Conservation (phyloP, 495 filamentous ascomycete species). For the Neurospora hispaniola region DNA sequence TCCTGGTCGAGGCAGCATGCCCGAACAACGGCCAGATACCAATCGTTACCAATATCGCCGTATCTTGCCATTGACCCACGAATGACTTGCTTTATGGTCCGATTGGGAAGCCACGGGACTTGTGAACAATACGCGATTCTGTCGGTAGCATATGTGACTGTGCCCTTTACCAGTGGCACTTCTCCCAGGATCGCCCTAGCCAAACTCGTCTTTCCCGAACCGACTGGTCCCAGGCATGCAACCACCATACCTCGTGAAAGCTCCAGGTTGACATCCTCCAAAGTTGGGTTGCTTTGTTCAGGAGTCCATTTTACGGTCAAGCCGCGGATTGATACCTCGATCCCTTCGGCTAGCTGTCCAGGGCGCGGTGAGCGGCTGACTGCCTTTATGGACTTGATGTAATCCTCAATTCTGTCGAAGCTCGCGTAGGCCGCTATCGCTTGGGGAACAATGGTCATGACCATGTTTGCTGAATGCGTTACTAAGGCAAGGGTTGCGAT, state of each 20-base stretch:
- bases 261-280: slow-evolving; percentile 7
- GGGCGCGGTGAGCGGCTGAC: not conserved
- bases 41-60: slow-evolving; percentile 34
- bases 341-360: not conserved
- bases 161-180: slow-evolving; percentile 32
- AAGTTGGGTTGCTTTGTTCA: not conserved
- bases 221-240: slow-evolving; percentile 32
- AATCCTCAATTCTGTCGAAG: slow-evolving; percentile 27
- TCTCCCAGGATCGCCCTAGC: slow-evolving; percentile 45
- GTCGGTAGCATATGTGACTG: slow-evolving; percentile 18
- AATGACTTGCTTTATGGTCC: slow-evolving; percentile 43
- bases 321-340: slow-evolving; percentile 8
- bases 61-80: slow-evolving; percentile 18
- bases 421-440: slow-evolving; percentile 20
- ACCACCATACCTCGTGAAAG: slow-evolving; percentile 4
- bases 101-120: slow-evolving; percentile 45
- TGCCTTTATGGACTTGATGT: not conserved
- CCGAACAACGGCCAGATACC: slow-evolving; percentile 45
- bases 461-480: slow-evolving; percentile 33
- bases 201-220: slow-evolving; percentile 47
- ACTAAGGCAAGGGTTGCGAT: slow-evolving; percentile 26
- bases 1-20: slow-evolving; percentile 49
- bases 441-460: slow-evolving; percentile 30
- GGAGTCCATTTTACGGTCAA: slow-evolving; percentile 5
- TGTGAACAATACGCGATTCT: slow-evolving; percentile 32